Evolutionary conservation across 495 filamentous ascomycete genomes (phyloP), one percentile per base, ranked within the genome.

Genomic region (Talaromyces thailandensis): DNA sequence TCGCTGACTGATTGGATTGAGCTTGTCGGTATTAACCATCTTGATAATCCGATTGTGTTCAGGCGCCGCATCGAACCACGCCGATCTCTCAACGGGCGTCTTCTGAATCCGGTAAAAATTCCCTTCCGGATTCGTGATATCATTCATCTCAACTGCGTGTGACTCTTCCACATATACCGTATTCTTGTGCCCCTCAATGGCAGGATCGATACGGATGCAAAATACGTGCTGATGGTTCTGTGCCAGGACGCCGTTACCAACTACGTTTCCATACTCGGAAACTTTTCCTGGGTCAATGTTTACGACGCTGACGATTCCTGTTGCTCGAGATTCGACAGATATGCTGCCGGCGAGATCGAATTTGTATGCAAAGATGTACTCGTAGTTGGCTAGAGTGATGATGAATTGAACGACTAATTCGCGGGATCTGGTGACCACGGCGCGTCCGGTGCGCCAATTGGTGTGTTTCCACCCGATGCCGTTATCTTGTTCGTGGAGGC

Each of bases 181-280:
- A 71, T 93, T 93, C 60, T 79, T 73, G 55, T 82, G 81, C 0
- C 92, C 93, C 56, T 91, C 92, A 53, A 96, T 78, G 31, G 85
- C 83, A 3, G 93, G 93, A 70, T 97, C 93, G 5, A 97, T 83
- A 23, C 93, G 90, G 0, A 96, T 86, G 43, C 87, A 90, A 77
- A 97, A 96, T 64, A 96, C 89, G 73, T 97, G 93, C 71, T 97
- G 93, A 67, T 97, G 93, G 66, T 89, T 84, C 66, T 86, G 79
- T 8, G 82, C 92, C 6, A 96, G 80, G 2, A 93, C 92, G 1
- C 93, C 93, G 0, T 91, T 92, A 66, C 91, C 88, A 9, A 97
- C 90, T 12, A 94, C 81, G 12, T 91, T 97, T 37, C 93, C 93
- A 74, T 88, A 96, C 0, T 79, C 76, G 66, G 73, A 76, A 35